phyloP scores from a whole-genome alignment of 768 basidiomycete genomes.

The Kwoniella mangroviensis region DNA sequence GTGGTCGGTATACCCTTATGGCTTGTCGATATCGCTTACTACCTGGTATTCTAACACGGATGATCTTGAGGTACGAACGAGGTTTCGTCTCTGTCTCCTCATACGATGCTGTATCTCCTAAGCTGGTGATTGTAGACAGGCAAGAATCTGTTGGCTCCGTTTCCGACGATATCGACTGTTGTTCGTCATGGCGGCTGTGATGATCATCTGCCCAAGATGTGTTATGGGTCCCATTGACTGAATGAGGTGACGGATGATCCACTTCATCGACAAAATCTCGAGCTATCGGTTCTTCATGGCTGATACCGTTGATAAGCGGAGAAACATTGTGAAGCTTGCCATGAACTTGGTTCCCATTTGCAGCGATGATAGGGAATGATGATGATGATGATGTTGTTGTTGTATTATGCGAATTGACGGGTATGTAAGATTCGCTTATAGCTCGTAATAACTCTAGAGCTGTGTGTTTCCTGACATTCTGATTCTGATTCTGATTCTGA shows the following conservation, averaged over 20 bases:
- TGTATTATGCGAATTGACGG: not conserved
- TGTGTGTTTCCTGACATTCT: not conserved
- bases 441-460: conserved; percentile 20
- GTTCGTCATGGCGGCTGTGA: not conserved
- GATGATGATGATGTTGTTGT: too few relatives aligned
- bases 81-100: not conserved
- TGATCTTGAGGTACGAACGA: conserved; percentile 7
- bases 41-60: conserved; percentile 17
- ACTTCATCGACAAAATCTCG: conserved; percentile 14
- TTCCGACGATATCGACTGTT: not conserved
- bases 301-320: not conserved
- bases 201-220: too few relatives aligned
- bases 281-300: conserved; percentile 3
- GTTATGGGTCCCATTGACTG: too few relatives aligned
- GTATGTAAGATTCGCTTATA: conserved; percentile 13
- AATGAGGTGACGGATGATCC: too few relatives aligned
- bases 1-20: conserved; percentile 6
- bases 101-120: not conserved
- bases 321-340: too few relatives aligned
- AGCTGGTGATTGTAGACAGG: conserved; percentile 4
- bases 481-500: not conserved
- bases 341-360: too few relatives aligned
- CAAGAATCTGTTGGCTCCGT: conserved; percentile 11
- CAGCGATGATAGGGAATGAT: too few relatives aligned
- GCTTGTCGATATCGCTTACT: conserved; percentile 18